Evolutionary conservation across 768 basidiomycete genomes (phyloP).

Genomic region (Galerina sulciceps): DNA sequence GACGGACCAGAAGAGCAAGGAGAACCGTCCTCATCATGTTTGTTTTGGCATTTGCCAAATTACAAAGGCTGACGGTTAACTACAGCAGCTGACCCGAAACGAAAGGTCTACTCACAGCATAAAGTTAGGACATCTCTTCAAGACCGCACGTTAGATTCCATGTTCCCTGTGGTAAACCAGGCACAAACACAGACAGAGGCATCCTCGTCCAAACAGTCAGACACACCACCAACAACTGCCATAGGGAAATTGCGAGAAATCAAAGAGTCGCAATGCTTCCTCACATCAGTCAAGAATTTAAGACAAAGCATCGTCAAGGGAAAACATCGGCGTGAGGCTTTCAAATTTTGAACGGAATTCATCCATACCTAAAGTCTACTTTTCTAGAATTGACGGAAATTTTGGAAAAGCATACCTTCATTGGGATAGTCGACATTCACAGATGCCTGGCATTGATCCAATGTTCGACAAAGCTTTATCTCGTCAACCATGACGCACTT

Average conservation of each 20-base stretch:
- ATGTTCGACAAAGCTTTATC: slow-evolving; percentile 85
- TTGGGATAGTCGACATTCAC: slow-evolving; percentile 84
- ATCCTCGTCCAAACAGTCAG: neutral
- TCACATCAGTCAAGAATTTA: slow-evolving; percentile 76
- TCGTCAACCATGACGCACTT: slow-evolving; percentile 83
- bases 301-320: slow-evolving; percentile 60
- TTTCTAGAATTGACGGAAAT: slow-evolving; percentile 81
- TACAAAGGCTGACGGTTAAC: slow-evolving; percentile 4
- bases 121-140: slow-evolving; percentile 90
- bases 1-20: slow-evolving; percentile 23
- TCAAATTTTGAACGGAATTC: neutral
- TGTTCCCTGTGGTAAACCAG: slow-evolving; percentile 77
- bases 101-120: slow-evolving; percentile 75
- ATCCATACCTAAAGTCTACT: neutral
- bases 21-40: slow-evolving; percentile 15
- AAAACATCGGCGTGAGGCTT: slow-evolving; percentile 69
- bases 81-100: slow-evolving; percentile 31
- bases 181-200: slow-evolving; percentile 31
- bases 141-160: slow-evolving; percentile 92
- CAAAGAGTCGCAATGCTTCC: slow-evolving; percentile 72
- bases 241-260: slow-evolving; percentile 52
- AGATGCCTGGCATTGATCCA: slow-evolving; percentile 84
- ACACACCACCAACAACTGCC: slow-evolving; percentile 12
- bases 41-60: neutral
- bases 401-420: slow-evolving; percentile 85